Evolutionary conservation across 768 basidiomycete genomes (phyloP).

Genomic region (Chiua virens): DNA sequence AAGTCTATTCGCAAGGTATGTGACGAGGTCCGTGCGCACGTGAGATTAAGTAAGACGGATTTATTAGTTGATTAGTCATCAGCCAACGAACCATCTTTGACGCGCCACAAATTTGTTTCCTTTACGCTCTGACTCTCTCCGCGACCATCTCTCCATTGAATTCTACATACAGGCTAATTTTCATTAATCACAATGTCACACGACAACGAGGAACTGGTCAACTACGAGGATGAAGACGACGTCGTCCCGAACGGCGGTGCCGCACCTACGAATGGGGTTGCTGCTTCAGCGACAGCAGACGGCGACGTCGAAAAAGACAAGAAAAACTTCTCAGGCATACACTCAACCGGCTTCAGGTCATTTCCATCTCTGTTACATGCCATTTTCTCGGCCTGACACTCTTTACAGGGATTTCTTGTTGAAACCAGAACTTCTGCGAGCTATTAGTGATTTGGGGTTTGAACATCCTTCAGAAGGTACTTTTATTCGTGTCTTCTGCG

Average conservation of each 20-base stretch:
- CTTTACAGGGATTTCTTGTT: constrained; percentile 86
- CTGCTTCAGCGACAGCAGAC: constrained; percentile 44
- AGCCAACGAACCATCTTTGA: constrained; percentile 5
- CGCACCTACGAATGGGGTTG: constrained; percentile 48
- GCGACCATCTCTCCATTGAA: constrained; percentile 17
- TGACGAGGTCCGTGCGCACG: constrained; percentile 30
- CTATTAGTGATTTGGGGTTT: constrained; percentile 99
- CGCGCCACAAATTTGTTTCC: constrained; percentile 26
- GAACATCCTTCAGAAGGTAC: constrained; percentile 99
- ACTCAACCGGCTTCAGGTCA: constrained; percentile 99
- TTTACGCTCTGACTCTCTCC: constrained; percentile 21
- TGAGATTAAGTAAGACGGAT: constrained; percentile 14
- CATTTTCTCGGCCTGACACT: constrained; percentile 3
- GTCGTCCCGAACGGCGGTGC: constrained; percentile 60
- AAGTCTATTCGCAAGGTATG: neutral
- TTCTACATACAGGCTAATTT: constrained; percentile 28
- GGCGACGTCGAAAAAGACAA: constrained; percentile 75
- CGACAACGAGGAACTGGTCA: constrained; percentile 91
- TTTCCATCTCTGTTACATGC: constrained; percentile 8
- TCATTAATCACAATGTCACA: constrained; percentile 58
- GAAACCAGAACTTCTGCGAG: constrained; percentile 94
- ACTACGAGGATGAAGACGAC: constrained; percentile 92
- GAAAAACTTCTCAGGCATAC: constrained; percentile 99
- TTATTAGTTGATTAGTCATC: constrained; percentile 27
- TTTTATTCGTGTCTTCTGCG: neutral